phyloP scores from a whole-genome alignment of 176 grass and related monocot genomes.

The Otatea glauca region DNA sequence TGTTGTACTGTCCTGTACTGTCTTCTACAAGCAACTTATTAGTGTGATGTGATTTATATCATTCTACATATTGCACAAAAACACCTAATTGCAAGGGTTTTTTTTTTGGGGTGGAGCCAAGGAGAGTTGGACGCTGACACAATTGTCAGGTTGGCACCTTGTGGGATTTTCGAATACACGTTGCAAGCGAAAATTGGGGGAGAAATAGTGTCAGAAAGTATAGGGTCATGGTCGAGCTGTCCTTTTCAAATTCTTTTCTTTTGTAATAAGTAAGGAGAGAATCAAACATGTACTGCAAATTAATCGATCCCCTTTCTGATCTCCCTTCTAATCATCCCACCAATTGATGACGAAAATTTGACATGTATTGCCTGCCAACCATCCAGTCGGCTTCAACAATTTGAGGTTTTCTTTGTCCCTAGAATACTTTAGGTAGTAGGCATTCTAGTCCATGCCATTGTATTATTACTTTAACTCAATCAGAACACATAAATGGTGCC shows the following conservation, averaged over 20 bases:
- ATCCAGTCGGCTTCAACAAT: background rate
- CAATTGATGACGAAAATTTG: conserved; percentile 28
- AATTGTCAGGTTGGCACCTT: conserved; percentile 34
- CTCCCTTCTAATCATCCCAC: conserved; percentile 34
- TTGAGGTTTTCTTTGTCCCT: background rate
- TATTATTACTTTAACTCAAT: background rate
- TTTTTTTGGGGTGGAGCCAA: too few species aligned
- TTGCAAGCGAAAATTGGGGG: background rate
- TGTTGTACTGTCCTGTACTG: conserved; percentile 17
- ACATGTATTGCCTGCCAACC: conserved; percentile 54
- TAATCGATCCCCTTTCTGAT: conserved; percentile 1
- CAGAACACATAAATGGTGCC: background rate
- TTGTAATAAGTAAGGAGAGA: conserved; percentile 50
- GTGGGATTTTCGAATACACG: conserved; percentile 15
- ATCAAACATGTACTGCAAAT: conserved; percentile 39
- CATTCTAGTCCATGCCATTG: background rate
- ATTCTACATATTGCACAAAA: background rate
- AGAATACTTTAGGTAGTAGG: background rate
- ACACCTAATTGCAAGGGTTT: background rate
- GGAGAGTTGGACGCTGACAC: conserved; percentile 22
- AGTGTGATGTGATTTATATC: conserved; percentile 2
- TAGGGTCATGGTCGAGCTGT: conserved; percentile 24
- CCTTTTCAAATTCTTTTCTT: conserved; percentile 45
- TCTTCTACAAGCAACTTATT: conserved; percentile 12
- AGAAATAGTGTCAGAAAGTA: conserved; percentile 31